phyloP scores from a whole-genome alignment of 257 asterid species.

The Solanum peruvianum region DNA sequence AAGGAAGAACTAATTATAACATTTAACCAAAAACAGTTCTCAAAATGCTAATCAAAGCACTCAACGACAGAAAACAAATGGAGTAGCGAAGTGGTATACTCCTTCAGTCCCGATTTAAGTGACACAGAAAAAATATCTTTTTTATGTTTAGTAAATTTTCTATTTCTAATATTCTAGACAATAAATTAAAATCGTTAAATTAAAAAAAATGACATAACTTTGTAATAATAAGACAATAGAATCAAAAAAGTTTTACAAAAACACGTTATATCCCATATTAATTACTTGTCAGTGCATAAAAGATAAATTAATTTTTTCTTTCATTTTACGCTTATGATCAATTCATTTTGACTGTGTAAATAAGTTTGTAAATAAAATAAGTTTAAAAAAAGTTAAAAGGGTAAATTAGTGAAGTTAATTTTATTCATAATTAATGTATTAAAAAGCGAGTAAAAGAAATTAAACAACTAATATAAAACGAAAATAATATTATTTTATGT shows the following conservation, averaged over 20 bases:
- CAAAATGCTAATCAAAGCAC: neutral
- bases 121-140: neutral
- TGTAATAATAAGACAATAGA: neutral
- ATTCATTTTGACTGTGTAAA: neutral
- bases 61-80: neutral
- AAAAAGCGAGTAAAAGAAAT: neutral
- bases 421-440: too few species aligned
- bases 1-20: neutral
- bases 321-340: neutral
- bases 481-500: neutral
- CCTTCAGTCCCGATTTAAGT: neutral
- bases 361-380: neutral
- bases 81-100: neutral
- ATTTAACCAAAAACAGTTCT: neutral
- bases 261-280: neutral
- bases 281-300: neutral
- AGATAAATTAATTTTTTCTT: neutral
- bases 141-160: neutral
- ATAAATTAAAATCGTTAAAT: neutral
- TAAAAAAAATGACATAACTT: neutral
- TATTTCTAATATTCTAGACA: rapidly evolving
- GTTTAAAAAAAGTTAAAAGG: too few species aligned
- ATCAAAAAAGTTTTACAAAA: neutral
- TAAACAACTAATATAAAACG: neutral
- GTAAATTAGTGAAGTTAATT: neutral